Percentiles rank a stretch among this genome's conserved stretches.
These are phyloP conservation scores for Huiozyma sinensis DNA, from an alignment of 805 yeast genomes.

Conservation along the genomic window DNA sequence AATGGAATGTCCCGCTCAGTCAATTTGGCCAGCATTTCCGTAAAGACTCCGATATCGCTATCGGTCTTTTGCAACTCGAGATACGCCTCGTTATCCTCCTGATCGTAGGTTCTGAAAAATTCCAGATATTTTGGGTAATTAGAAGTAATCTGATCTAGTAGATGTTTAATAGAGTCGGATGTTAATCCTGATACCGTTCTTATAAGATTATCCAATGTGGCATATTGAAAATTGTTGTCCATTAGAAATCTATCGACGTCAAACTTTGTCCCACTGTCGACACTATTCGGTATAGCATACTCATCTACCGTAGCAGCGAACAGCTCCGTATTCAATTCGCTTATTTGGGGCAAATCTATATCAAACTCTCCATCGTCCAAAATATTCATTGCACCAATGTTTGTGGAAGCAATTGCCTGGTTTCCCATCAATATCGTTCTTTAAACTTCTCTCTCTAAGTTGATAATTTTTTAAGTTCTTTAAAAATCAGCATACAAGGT, in stretches of 20 bases:
- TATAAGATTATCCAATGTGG: slow-evolving; percentile 22
- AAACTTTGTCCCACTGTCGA: slow-evolving; percentile 5
- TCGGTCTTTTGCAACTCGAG: slow-evolving; percentile 17
- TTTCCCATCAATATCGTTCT: too few species aligned
- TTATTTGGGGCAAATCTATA: slow-evolving; percentile 18
- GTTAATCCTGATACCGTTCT: slow-evolving; percentile 18
- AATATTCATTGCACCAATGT: too few species aligned
- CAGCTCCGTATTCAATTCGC: slow-evolving; percentile 21
- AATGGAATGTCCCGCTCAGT: slow-evolving; percentile 13
- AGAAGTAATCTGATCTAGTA: slow-evolving; percentile 18
- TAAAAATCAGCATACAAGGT: too few species aligned
- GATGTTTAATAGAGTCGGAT: slow-evolving; percentile 14
- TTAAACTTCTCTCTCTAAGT: too few species aligned
- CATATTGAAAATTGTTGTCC: slow-evolving; percentile 24
- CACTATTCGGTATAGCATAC: background rate
- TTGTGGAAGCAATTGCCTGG: too few species aligned
- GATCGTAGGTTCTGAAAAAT: slow-evolving; percentile 18
- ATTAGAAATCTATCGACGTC: slow-evolving; percentile 23
- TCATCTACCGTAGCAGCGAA: slow-evolving; percentile 16
- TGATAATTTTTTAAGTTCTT: too few species aligned
- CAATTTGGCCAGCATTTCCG: slow-evolving; percentile 12
- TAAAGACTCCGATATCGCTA: slow-evolving; percentile 17
- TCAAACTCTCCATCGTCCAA: slow-evolving; percentile 15
- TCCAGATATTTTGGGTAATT: slow-evolving; percentile 19
- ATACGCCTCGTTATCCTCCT: slow-evolving; percentile 13